These are phyloP conservation scores for Hypomyces perniciosus DNA, from an alignment of 2,329 filamentous ascomycete genomes.

Conservation along the genomic window DNA sequence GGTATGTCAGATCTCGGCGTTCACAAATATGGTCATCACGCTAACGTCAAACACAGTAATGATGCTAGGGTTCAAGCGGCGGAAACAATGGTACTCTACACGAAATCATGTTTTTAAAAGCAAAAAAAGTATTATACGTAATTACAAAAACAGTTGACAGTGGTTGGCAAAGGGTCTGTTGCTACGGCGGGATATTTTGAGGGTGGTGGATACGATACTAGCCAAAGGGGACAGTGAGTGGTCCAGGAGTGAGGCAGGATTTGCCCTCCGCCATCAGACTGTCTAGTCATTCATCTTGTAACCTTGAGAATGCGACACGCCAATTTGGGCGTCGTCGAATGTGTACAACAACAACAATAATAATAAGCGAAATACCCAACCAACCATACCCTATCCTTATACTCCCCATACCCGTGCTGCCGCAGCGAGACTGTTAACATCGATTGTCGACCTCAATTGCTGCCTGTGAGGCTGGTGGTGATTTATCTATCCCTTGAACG, in stretches of 20 bases:
- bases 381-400: not conserved
- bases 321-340: not conserved
- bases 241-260: not conserved
- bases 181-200: not conserved
- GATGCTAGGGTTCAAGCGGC: not conserved
- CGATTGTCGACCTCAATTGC: not conserved
- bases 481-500: not conserved
- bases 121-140: slow-evolving; percentile 18
- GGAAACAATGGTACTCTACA: slow-evolving; percentile 13
- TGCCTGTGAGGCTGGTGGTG: not conserved
- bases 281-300: not conserved
- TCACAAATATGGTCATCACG: not conserved
- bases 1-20: slow-evolving; percentile 22
- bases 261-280: not conserved
- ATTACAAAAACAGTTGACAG: slow-evolving; percentile 4
- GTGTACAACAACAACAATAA: slow-evolving; percentile 2
- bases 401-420: too few species aligned
- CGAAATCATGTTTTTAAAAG: slow-evolving; percentile 17
- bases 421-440: too few species aligned
- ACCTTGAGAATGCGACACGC: not conserved
- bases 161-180: not conserved
- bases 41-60: slow-evolving; percentile 6
- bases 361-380: slow-evolving; percentile 9
- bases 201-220: too few species aligned
- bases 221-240: not conserved